Evolutionary conservation across 805 yeast species (phyloP).

Genomic region (Starmerella asiatica): DNA sequence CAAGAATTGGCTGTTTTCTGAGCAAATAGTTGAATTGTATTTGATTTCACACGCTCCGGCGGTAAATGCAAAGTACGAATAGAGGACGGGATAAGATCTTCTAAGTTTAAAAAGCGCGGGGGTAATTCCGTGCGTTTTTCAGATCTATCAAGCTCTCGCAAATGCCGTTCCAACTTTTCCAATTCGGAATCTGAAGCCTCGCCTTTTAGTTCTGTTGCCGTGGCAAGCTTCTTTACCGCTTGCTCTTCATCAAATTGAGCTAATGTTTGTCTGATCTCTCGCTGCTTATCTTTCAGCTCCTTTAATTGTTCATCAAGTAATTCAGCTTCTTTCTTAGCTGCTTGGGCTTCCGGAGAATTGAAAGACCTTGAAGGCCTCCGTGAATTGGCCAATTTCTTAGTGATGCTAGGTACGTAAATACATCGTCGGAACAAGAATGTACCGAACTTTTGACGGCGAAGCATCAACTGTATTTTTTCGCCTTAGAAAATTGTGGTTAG

Average conservation of each 20-base stretch:
- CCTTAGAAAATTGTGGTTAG: too few relatives aligned
- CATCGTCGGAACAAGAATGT: not conserved
- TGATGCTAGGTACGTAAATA: not conserved
- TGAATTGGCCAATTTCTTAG: not conserved
- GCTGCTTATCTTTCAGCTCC: slow-evolving; percentile 13
- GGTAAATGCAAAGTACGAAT: not conserved
- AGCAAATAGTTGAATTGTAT: not conserved
- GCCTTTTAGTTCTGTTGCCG: not conserved
- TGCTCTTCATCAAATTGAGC: slow-evolving; percentile 16
- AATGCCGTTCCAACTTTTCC: not conserved
- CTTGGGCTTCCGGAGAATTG: not conserved
- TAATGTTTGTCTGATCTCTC: slow-evolving; percentile 9
- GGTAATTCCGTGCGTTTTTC: too few relatives aligned
- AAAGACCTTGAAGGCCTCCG: not conserved
- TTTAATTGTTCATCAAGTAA: slow-evolving; percentile 14
- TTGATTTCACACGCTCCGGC: not conserved
- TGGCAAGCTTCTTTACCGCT: slow-evolving; percentile 5
- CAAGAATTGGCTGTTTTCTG: too few relatives aligned
- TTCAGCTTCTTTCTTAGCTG: slow-evolving; percentile 8
- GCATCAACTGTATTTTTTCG: not conserved
- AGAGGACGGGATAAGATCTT: not conserved
- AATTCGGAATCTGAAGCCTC: not conserved
- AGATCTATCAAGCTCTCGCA: not conserved
- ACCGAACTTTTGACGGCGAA: not conserved
- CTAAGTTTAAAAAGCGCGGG: too few relatives aligned